phyloP scores from a whole-genome alignment of 2,329 filamentous ascomycete species.

The Zarea fungicola region DNA sequence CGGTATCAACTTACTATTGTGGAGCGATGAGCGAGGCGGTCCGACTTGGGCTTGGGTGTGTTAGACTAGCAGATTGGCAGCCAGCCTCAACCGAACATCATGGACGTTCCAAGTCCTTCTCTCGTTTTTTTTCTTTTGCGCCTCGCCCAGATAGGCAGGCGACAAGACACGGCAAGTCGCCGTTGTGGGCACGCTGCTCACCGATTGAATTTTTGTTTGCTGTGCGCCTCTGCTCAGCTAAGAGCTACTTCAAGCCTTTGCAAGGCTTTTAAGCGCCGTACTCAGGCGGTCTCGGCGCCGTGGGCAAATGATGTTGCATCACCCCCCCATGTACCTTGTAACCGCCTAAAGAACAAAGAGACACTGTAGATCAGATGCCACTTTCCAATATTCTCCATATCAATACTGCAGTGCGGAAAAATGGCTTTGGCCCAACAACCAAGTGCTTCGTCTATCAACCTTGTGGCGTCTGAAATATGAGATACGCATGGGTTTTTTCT shows the following conservation, averaged over 20 bases:
- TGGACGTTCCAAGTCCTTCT: no score
- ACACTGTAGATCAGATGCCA: background rate
- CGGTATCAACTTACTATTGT: no score
- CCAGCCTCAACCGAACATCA: no score
- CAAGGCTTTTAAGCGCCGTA: slow-evolving; percentile 6
- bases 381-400: no score
- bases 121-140: background rate
- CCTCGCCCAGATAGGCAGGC: background rate
- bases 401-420: background rate
- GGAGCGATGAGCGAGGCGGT: no score
- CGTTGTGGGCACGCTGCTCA: background rate
- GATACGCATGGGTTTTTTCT: no score
- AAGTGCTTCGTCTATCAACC: no score
- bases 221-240: background rate
- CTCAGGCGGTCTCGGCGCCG: background rate
- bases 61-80: no score
- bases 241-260: background rate
- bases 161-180: background rate
- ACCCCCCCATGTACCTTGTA: slow-evolving; percentile 1
- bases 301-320: slow-evolving; percentile 4
- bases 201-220: background rate
- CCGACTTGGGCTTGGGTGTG: no score
- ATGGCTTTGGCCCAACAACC: background rate
- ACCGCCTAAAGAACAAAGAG: background rate
- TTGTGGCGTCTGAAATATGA: no score